phyloP scores from a whole-genome alignment of 2,329 filamentous ascomycete species.

The Tetracladium maxilliforme region DNA sequence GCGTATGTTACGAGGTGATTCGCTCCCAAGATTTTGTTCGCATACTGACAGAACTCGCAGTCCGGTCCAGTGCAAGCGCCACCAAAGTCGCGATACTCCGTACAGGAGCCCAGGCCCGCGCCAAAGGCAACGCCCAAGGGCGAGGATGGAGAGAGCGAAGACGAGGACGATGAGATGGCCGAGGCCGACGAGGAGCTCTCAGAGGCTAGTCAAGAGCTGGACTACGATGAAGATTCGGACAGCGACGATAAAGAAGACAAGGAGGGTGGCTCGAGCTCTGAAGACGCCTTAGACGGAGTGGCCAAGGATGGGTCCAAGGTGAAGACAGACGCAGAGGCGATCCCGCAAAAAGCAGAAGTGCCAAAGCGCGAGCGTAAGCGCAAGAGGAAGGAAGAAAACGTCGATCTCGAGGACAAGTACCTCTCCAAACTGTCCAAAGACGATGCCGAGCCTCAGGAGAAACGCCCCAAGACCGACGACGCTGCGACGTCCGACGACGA shows the following conservation, averaged over 20 bases:
- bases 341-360: too few species aligned
- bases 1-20: constrained; percentile 52
- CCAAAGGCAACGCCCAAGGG: constrained; percentile 7
- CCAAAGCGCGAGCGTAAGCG: constrained; percentile 35
- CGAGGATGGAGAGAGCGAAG: constrained; percentile 7
- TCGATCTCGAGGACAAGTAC: constrained; percentile 58
- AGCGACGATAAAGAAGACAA: constrained; percentile 12
- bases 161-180: constrained; percentile 7
- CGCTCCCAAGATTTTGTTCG: neutral
- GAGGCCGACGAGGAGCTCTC: too few species aligned
- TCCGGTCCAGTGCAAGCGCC: constrained; percentile 19
- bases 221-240: constrained; percentile 11
- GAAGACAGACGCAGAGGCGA: constrained; percentile 8
- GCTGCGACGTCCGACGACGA: constrained; percentile 21
- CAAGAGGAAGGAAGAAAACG: constrained; percentile 47
- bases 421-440: constrained; percentile 48
- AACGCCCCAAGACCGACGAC: constrained; percentile 16
- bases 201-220: too few species aligned
- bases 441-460: constrained; percentile 38
- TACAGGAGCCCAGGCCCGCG: constrained; percentile 17
- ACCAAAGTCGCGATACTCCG: constrained; percentile 13
- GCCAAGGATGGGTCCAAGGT: constrained; percentile 7
- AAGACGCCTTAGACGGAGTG: too few species aligned
- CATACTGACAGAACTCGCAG: constrained; percentile 4
- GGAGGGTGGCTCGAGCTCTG: too few species aligned